Evolutionary conservation across 2,329 filamentous ascomycete species (phyloP).

Genomic region (Nigrograna mackinnonii): DNA sequence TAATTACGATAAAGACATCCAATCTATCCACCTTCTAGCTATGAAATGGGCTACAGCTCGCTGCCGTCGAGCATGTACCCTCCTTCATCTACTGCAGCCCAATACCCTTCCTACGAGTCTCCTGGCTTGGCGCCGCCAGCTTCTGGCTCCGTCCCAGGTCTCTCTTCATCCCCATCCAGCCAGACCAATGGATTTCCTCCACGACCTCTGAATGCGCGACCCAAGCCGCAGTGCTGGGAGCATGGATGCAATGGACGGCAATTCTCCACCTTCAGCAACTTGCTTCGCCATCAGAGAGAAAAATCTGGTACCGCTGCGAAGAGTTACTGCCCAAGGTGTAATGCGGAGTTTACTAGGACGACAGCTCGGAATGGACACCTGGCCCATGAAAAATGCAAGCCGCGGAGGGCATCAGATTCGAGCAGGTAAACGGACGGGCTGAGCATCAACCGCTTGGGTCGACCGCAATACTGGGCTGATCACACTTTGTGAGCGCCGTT

Average conservation of each 20-base stretch:
- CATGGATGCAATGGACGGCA: constrained; percentile 95
- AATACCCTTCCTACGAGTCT: constrained; percentile 36
- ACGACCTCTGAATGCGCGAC: constrained; percentile 73
- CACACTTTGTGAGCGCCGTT: constrained; percentile 7
- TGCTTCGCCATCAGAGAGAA: constrained; percentile 88
- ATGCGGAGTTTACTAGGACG: constrained; percentile 90
- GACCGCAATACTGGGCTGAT: constrained; percentile 11
- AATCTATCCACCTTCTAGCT: constrained; percentile 37
- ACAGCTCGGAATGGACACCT: constrained; percentile 86
- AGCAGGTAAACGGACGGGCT: constrained; percentile 26
- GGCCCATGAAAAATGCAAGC: constrained; percentile 90
- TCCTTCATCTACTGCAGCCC: constrained; percentile 31
- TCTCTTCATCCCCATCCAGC: constrained; percentile 29
- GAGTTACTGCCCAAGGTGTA: constrained; percentile 86
- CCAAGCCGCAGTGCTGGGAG: constrained; percentile 97
- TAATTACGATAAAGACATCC: constrained; percentile 28
- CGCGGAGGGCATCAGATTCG: constrained; percentile 55
- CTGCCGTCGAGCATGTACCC: constrained; percentile 41
- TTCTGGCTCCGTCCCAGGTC: constrained; percentile 20
- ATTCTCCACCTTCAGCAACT: constrained; percentile 95
- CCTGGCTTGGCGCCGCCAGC: constrained; percentile 22
- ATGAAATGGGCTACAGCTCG: constrained; percentile 37
- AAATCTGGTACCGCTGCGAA: constrained; percentile 91
- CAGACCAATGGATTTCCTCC: constrained; percentile 33
- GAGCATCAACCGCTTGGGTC: constrained; percentile 22